phyloP scores from a whole-genome alignment of 495 filamentous ascomycete genomes.

The Aspergillus nidulans region DNA sequence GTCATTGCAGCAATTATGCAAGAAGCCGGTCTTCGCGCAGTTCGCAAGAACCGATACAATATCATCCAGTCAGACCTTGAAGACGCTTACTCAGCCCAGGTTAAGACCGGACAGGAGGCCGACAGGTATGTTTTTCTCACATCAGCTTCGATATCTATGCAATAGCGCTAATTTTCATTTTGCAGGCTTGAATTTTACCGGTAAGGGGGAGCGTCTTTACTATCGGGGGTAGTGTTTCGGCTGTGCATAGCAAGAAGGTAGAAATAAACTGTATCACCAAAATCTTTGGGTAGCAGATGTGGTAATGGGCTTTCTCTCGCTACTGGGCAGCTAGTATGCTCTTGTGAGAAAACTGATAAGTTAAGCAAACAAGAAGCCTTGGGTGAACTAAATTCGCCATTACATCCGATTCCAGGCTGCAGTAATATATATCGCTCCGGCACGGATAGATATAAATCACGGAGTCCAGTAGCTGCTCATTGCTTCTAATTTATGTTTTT shows the following conservation, averaged over 20 bases:
- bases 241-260: constrained; percentile 24
- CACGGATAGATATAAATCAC: too few relatives aligned
- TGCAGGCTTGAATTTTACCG: constrained; percentile 55
- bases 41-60: constrained; percentile 97
- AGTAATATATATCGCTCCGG: neutral
- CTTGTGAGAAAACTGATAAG: neutral
- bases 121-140: constrained; percentile 39
- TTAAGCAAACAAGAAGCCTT: too few relatives aligned
- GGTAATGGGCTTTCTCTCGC: constrained; percentile 20
- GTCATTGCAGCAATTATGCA: constrained; percentile 99
- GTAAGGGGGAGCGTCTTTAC: constrained; percentile 20
- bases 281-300: constrained; percentile 22
- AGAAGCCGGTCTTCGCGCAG: constrained; percentile 90
- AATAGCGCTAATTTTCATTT: constrained; percentile 18
- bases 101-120: constrained; percentile 79
- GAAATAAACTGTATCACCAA: constrained; percentile 38
- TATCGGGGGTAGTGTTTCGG: constrained; percentile 15
- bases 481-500: too few relatives aligned
- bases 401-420: too few relatives aligned
- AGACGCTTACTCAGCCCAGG: constrained; percentile 91
- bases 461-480: neutral
- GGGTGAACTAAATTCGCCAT: too few relatives aligned
- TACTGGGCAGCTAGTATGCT: too few relatives aligned
- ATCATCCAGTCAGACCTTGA: constrained; percentile 96
- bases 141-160: neutral